Percentiles rank a stretch among this genome's conserved stretches.
Evolutionary conservation across 2,329 filamentous ascomycete species (phyloP).

Genomic region (Meredithiella fracta): DNA sequence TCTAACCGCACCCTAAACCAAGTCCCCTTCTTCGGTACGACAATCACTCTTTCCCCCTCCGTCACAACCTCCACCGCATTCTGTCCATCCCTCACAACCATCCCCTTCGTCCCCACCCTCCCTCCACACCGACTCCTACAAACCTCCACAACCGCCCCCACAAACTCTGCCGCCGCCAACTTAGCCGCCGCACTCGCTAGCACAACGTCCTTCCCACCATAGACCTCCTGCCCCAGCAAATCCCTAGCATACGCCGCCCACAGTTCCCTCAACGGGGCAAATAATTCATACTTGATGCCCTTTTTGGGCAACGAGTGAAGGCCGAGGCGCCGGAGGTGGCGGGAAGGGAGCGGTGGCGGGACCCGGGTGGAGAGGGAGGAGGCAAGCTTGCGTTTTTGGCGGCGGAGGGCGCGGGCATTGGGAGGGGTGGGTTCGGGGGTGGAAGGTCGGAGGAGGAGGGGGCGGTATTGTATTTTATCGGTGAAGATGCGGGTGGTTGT

Average conservation of each 20-base stretch:
- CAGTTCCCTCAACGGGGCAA: slow-evolving; percentile 57
- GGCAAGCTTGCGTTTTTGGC: slow-evolving; percentile 31
- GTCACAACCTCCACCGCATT: slow-evolving; percentile 79
- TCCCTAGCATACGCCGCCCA: slow-evolving; percentile 81
- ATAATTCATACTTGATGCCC: slow-evolving; percentile 44
- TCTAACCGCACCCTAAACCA: slow-evolving; percentile 52
- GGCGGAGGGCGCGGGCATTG: slow-evolving; percentile 40
- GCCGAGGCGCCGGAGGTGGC: slow-evolving; percentile 55
- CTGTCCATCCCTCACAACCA: slow-evolving; percentile 77
- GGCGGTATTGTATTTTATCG: slow-evolving; percentile 69
- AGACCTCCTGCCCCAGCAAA: slow-evolving; percentile 45
- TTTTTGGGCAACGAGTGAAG: slow-evolving; percentile 44
- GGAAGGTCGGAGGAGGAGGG: slow-evolving; percentile 61
- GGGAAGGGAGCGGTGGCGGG: slow-evolving; percentile 58
- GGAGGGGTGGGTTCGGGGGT: slow-evolving; percentile 42
- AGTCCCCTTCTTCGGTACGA: slow-evolving; percentile 78
- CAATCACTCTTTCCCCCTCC: slow-evolving; percentile 50
- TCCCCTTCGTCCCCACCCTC: slow-evolving; percentile 68
- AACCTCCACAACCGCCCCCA: slow-evolving; percentile 71
- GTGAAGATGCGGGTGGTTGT: slow-evolving; percentile 55
- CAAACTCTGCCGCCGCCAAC: slow-evolving; percentile 73
- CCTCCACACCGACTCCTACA: slow-evolving; percentile 66
- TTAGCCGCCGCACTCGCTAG: slow-evolving; percentile 50
- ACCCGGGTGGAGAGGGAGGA: slow-evolving; percentile 20
- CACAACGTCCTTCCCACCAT: slow-evolving; percentile 37